Base-by-base conservation (phyloP, 2,329 filamentous ascomycete species). In the Aspergillus sp. region DNA sequence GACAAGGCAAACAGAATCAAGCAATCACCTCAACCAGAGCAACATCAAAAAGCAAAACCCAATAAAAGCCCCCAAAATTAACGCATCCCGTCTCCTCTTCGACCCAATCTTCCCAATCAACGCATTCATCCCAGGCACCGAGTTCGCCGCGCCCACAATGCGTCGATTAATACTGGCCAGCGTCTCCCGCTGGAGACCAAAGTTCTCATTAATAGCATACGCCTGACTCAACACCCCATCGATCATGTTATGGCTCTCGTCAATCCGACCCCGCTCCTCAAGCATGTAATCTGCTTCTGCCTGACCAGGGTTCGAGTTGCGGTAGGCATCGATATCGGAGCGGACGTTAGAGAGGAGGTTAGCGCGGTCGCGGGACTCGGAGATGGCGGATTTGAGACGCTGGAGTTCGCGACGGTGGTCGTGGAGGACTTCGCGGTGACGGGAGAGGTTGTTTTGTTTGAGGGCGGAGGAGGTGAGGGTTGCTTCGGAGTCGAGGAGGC, bases 201-300 rank as follows among this genome's bases (percentile, higher is more conserved):
- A 98, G 76, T 84, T 93, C 79, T 98, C 92, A 74, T 97, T 96
- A 56, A 98, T 92, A 10, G 94, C 93, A 79, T 99, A 99, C 7
- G 95, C 95, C 81, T 98, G 95, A 73, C 90, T 93, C 61, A 99
- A 83, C 36, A 99, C 92, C 64, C 87, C 90, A 76, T 99, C 95
- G 51, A 92, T 89, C 82, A 96, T 88, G 68, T 87, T 90, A 78
- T 98, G 90, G 71, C 91, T 96, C 74, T 92, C 89, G 73, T 99
- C 95, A 72, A 99, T 87, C 65, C 91, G 86, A 63, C 83, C 81
- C 55, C 95, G 86, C 83, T 99, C 95, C 69, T 91, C 90, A 28
- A 99, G 85, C 93, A 99, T 97, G 81, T 98, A 99, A 63, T 99
- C 94, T 50, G 92, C 92, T 79, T 98, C 95, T 57, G 89, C 90